A percentile compares a stretch with the other conserved stretches of the same genome.
phyloP scores from a whole-genome alignment of 148 eudicot species.

The Bassia scoparia region DNA sequence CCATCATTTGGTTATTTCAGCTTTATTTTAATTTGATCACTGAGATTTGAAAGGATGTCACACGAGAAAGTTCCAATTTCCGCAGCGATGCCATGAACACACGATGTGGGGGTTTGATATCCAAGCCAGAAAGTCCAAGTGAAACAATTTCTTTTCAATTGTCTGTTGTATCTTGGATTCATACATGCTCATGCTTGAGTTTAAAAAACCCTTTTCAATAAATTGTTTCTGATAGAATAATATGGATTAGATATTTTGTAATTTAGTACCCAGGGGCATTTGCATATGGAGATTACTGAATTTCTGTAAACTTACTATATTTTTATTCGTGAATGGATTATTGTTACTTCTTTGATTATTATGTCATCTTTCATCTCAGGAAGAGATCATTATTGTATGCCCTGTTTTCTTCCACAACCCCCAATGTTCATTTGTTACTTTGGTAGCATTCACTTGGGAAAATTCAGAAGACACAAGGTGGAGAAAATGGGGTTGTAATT shows the following conservation, averaged over 20 bases:
- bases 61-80: too few species aligned
- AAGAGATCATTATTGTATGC: not conserved
- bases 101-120: too few species aligned
- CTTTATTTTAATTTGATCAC: too few species aligned
- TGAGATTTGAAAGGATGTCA: too few species aligned
- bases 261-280: not conserved
- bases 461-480: not conserved
- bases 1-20: too few species aligned
- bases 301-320: not conserved
- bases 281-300: not conserved
- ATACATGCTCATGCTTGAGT: not conserved
- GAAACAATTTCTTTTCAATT: too few species aligned
- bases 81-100: too few species aligned
- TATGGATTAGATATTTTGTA: too few species aligned
- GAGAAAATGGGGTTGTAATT: not conserved
- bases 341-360: not conserved
- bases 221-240: too few species aligned
- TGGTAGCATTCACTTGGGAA: not conserved
- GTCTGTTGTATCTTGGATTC: not conserved
- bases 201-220: too few species aligned
- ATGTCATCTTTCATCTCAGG: not conserved
- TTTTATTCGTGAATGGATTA: not conserved
- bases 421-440: not conserved
- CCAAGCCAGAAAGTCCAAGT: too few species aligned
- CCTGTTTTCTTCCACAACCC: not conserved